phyloP scores from a whole-genome alignment of 2,329 filamentous ascomycete genomes.

The Helotiales sp. region DNA sequence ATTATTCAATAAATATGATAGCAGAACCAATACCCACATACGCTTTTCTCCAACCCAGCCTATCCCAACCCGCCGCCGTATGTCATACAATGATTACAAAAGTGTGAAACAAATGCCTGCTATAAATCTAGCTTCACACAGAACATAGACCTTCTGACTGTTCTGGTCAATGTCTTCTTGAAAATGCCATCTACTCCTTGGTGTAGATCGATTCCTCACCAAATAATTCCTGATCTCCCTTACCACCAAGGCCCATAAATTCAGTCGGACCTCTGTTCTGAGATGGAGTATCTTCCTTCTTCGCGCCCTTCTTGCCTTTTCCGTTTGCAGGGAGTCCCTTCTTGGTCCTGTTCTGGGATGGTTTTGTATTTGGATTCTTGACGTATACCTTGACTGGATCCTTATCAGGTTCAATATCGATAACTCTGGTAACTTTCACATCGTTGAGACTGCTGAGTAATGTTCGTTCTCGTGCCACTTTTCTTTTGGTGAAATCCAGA shows the following conservation, averaged over 20 bases:
- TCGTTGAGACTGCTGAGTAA: slow-evolving; percentile 81
- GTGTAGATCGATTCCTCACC: slow-evolving; percentile 60
- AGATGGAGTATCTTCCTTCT: slow-evolving; percentile 66
- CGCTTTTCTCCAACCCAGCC: slow-evolving; percentile 16
- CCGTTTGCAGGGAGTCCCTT: slow-evolving; percentile 38
- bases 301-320: slow-evolving; percentile 30
- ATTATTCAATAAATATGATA: background rate
- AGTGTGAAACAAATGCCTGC: slow-evolving; percentile 3
- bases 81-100: slow-evolving; percentile 7
- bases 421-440: slow-evolving; percentile 60
- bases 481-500: slow-evolving; percentile 82
- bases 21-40: background rate
- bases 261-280: slow-evolving; percentile 68
- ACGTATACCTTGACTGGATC: slow-evolving; percentile 70
- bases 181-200: slow-evolving; percentile 34
- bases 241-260: slow-evolving; percentile 83
- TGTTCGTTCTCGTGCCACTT: slow-evolving; percentile 79
- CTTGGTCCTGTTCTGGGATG: slow-evolving; percentile 44
- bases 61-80: background rate
- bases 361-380: slow-evolving; percentile 59
- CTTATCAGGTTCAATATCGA: slow-evolving; percentile 53
- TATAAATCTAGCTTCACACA: background rate
- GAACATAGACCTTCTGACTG: background rate
- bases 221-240: slow-evolving; percentile 79
- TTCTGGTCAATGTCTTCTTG: background rate